Evolutionary conservation across 192 early-diverging fungal species (phyloP), one percentile per base, ranked within the genome.

Genomic region (Coemansia sp.): DNA sequence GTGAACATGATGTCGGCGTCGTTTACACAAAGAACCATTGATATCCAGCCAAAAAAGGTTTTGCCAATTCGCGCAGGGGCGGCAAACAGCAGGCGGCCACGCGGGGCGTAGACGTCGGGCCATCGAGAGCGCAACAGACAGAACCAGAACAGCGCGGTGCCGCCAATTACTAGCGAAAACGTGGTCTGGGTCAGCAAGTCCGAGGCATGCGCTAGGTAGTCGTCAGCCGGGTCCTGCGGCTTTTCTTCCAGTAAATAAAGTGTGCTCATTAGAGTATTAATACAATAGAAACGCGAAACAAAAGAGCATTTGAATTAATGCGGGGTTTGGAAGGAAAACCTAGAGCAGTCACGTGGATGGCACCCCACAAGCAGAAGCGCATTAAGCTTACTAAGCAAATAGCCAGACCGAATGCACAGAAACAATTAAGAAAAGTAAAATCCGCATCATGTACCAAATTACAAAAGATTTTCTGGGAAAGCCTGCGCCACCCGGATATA

Each of bases 401-500:
- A 35, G 32, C 32, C 8, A 35, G 32, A 35, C 7, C 7, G 32
- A 35, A 35, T 35, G 32, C 32, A 2, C 32, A 1, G 6, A 8
- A 35, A 8, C 6, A 35, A 35, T 35, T 35, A 35, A 35, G 32
- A 6, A 35, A 8, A 35, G 27, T 29, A 29, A 29, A 6, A 9
- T 35, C 6, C 32, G 32, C 32, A 35, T 35, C 17, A 72, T 80
- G 77, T 80, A 65, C 29, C 23, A 67, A 14, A 68, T 80, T 3
- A 80, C 77, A 23, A 93, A 93, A 82, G 95, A 99, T 72, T 99
- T 96, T 79, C 65, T 99, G 70, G 88, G 87, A 53, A 95, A 92
- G 72, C 88, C 92, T 53, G 89, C 97, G 5, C 97, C 97, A 1
- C 91, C 95, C 22, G 92, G 92, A 66, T 99, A 99, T 67, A 93